Base-by-base conservation (phyloP, 2,329 filamentous ascomycete genomes). In the Mycosphaerella sp. region DNA sequence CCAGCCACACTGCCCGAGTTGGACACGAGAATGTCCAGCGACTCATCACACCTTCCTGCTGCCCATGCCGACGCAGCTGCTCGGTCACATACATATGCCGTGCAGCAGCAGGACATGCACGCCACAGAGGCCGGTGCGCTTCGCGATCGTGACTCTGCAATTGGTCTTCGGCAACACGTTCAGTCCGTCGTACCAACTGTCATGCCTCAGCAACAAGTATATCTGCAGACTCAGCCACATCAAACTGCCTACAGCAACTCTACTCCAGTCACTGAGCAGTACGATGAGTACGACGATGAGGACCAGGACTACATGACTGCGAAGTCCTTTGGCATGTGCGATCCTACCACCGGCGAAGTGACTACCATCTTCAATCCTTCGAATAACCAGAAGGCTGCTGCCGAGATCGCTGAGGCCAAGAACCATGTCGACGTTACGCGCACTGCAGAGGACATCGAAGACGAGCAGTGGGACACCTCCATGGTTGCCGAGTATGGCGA, bases 401-500 rank as follows among this genome's bases (percentile, higher is more conserved):
- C 82, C 38, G 90, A 97, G 73, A 77, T 97, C 40, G 83, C 86
- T 42, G 74, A 77, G 47, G 83, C 84, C 2, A 84, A 80, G 64
- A 67, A 78, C 6, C 78, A 84, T 57, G 87, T 95, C 11, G 82
- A 89, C 61, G 73, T 75, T 31, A 83, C 80, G 29, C 79, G 81
- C 26, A 83, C 82, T 1, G 70, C 75, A 4, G 87, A 93, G 54
- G 90, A 95, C 54, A 76, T 90, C 43, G 87, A 95, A 58, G 92
- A 96, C 60, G 92, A 97, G 68, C 77, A 80, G 49, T 95, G 87
- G 83, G 93, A 97, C 68, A 89, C 92, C 34, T 95, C 88, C 69
- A 97, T 98, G 93, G 93, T 97, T 48, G 87, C 91, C 9, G 92
- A 97, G 69, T 98, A 98, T 67, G 86, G 87, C 45, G 89, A 95